phyloP scores from a whole-genome alignment of 441 rosid genomes.

The Hura crepitans region DNA sequence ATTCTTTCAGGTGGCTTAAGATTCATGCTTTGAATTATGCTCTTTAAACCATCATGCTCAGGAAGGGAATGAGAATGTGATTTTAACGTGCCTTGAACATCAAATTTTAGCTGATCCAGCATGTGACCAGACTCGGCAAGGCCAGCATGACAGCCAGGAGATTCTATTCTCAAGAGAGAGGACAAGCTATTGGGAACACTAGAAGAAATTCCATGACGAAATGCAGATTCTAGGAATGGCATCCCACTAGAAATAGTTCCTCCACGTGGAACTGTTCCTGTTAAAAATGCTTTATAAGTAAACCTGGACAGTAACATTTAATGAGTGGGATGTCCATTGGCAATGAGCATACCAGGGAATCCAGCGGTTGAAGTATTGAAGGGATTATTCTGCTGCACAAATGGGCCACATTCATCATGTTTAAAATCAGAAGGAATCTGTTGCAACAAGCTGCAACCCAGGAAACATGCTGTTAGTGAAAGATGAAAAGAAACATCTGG shows the following conservation, averaged over 20 bases:
- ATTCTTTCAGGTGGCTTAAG: constrained; percentile 36
- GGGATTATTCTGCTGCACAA: constrained; percentile 35
- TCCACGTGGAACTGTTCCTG: constrained; percentile 29
- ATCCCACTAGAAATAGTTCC: constrained; percentile 27
- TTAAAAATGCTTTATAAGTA: constrained; percentile 27
- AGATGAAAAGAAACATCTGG: constrained; percentile 8
- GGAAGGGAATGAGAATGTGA: constrained; percentile 49
- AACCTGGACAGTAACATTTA: constrained; percentile 17
- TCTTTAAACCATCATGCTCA: constrained; percentile 42
- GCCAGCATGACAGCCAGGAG: constrained; percentile 36
- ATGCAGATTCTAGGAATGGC: constrained; percentile 34
- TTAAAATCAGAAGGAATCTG: constrained; percentile 35
- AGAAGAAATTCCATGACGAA: constrained; percentile 46
- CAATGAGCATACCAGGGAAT: constrained; percentile 39
- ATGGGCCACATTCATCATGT: constrained; percentile 31
- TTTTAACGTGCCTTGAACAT: constrained; percentile 30
- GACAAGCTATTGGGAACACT: constrained; percentile 46
- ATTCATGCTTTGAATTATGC: constrained; percentile 32
- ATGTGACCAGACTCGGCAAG: constrained; percentile 35
- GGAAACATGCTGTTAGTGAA: constrained; percentile 3
- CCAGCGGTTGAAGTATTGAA: constrained; percentile 31
- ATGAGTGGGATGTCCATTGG: constrained; percentile 10
- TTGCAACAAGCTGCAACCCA: constrained; percentile 37
- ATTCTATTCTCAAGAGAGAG: constrained; percentile 40
- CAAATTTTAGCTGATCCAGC: constrained; percentile 33